Conservation (phyloP, 768 basidiomycete genomes). For the Tricholoma hemisulphureum region DNA sequence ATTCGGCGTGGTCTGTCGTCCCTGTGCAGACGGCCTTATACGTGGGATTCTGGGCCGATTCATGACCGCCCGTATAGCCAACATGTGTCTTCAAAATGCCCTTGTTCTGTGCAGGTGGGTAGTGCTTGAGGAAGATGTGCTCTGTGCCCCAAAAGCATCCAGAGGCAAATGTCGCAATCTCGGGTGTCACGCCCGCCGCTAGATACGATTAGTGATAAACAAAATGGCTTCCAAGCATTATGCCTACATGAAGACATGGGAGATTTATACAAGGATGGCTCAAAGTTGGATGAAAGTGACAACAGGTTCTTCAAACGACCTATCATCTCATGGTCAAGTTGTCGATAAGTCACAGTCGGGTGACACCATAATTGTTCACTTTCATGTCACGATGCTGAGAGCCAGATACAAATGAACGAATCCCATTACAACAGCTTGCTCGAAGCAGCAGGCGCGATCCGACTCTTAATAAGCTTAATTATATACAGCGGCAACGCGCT, state of each 20-base stretch:
- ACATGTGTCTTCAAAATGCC: slow-evolving; percentile 74
- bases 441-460: slow-evolving; percentile 88
- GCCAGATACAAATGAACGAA: slow-evolving; percentile 6
- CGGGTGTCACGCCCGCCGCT: slow-evolving; percentile 23
- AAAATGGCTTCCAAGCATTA: neutral
- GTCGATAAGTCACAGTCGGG: too few species aligned
- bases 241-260: slow-evolving; percentile 39
- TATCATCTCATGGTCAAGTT: too few species aligned
- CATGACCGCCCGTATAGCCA: slow-evolving; percentile 77
- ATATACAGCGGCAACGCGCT: slow-evolving; percentile 90
- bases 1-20: slow-evolving; percentile 84
- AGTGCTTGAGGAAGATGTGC: slow-evolving; percentile 81
- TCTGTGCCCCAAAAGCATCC: slow-evolving; percentile 90
- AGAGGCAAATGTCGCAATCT: slow-evolving; percentile 48
- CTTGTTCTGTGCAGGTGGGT: slow-evolving; percentile 66
- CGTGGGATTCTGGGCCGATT: slow-evolving; percentile 50
- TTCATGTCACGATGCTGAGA: too few species aligned
- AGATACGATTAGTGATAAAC: neutral
- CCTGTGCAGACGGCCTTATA: slow-evolving; percentile 82
- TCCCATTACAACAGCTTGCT: slow-evolving; percentile 73
- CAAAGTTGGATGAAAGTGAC: slow-evolving; percentile 22
- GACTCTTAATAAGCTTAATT: slow-evolving; percentile 82
- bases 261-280: slow-evolving; percentile 39
- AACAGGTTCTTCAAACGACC: slow-evolving; percentile 26
- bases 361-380: too few species aligned